Conservation (phyloP, 1,139 yeast species). For the Tardiomyces depauwii region DNA sequence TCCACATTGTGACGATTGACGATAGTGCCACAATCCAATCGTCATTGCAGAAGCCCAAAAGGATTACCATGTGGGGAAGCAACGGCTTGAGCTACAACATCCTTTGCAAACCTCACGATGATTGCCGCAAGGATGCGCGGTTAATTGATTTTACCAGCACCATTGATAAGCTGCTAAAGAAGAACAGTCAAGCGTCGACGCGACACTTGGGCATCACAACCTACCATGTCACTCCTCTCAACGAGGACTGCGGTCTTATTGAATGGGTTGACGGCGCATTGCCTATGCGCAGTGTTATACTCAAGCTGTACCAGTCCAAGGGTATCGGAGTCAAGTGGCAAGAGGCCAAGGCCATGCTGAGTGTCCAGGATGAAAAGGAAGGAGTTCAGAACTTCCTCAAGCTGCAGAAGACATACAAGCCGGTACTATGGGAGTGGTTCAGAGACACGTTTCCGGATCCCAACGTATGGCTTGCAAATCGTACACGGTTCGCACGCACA, state of each 20-base stretch:
- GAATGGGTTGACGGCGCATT: conserved; percentile 86
- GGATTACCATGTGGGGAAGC: conserved; percentile 64
- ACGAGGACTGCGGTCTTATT: conserved; percentile 80
- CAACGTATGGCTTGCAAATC: conserved; percentile 69
- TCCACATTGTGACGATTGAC: conserved; percentile 31
- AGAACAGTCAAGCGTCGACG: conserved; percentile 61
- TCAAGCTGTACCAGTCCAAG: conserved; percentile 21
- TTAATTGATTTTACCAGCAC: conserved; percentile 87
- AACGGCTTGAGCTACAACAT: conserved; percentile 63
- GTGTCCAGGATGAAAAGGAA: conserved; percentile 2
- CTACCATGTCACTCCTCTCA: conserved; percentile 81
- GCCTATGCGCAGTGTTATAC: conserved; percentile 62
- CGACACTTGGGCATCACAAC: conserved; percentile 63
- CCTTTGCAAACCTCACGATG: conserved; percentile 80
- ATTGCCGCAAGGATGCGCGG: conserved; percentile 90
- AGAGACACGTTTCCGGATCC: conserved; percentile 87
- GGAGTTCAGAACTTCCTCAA: conserved; percentile 9
- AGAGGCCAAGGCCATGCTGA: conserved; percentile 1
- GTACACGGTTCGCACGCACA: conserved; percentile 65
- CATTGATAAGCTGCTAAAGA: conserved; percentile 59
- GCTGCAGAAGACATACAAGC: conserved; percentile 37
- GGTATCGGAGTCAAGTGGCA: conserved; percentile 26
- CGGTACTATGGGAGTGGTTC: conserved; percentile 81
- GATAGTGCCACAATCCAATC: conserved; percentile 56
- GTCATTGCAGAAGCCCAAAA: conserved; percentile 82